A percentile compares a stretch with the other conserved stretches of the same genome.
These are phyloP conservation scores for Tetracladium maxilliforme DNA, from an alignment of 2,329 filamentous ascomycete species.

Conservation along the genomic window DNA sequence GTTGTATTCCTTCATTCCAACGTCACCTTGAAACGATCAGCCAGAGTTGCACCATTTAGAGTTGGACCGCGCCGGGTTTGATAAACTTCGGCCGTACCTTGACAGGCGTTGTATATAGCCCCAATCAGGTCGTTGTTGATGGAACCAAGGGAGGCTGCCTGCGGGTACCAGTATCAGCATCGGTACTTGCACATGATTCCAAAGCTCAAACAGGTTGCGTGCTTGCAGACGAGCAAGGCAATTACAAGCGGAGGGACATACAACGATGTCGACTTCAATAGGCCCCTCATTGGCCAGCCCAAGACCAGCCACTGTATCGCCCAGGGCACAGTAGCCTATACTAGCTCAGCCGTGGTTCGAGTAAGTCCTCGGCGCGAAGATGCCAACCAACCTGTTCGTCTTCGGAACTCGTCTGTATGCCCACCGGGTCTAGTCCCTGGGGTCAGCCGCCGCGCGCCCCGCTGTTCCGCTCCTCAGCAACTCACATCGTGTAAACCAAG, in stretches of 20 bases:
- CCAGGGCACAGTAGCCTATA: slow-evolving; percentile 64
- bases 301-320: slow-evolving; percentile 47
- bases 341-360: slow-evolving; percentile 20
- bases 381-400: slow-evolving; percentile 18
- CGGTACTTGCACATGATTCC: neutral
- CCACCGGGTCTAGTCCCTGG: slow-evolving; percentile 31
- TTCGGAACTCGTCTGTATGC: too few species aligned
- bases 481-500: slow-evolving; percentile 78
- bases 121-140: slow-evolving; percentile 54
- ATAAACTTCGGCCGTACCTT: slow-evolving; percentile 23
- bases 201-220: slow-evolving; percentile 3
- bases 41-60: too few species aligned
- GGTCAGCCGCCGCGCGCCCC: slow-evolving; percentile 31
- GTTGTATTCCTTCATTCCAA: too few species aligned
- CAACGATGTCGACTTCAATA: slow-evolving; percentile 60
- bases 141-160: slow-evolving; percentile 71
- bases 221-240: slow-evolving; percentile 3
- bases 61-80: slow-evolving; percentile 3
- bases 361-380: slow-evolving; percentile 1
- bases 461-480: slow-evolving; percentile 4
- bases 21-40: too few species aligned
- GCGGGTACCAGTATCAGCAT: slow-evolving; percentile 4
- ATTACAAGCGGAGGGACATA: slow-evolving; percentile 19
- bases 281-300: slow-evolving; percentile 38
- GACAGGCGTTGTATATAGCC: slow-evolving; percentile 36